A percentile compares a stretch with the other conserved stretches of the same genome.
Conservation (phyloP, 2,329 filamentous ascomycete species). For the Aspergillus udagawae region DNA sequence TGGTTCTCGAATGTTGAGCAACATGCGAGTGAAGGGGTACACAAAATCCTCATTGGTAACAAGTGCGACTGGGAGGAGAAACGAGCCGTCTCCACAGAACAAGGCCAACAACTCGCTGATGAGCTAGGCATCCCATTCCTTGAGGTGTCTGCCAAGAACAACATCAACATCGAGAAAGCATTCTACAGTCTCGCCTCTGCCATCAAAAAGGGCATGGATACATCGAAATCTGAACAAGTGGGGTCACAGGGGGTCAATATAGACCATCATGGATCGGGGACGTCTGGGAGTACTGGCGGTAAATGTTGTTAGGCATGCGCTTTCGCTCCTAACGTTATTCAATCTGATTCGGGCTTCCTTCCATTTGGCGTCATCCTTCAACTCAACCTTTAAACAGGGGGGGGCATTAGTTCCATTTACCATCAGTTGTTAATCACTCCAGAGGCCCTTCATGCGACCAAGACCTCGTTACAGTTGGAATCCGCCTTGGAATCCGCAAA, state of each 20-base stretch:
- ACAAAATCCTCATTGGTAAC: constrained; percentile 99
- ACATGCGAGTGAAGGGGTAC: constrained; percentile 96
- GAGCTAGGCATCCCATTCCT: constrained; percentile 97
- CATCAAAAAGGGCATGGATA: constrained; percentile 99
- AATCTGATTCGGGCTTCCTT: not conserved
- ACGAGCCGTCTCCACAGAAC: constrained; percentile 86
- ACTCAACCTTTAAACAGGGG: constrained; percentile 3
- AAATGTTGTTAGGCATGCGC: constrained; percentile 67
- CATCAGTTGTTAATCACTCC: not conserved
- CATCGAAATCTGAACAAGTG: constrained; percentile 69
- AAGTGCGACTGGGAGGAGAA: constrained; percentile 99
- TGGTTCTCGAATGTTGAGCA: constrained; percentile 99
- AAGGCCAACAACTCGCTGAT: constrained; percentile 87
- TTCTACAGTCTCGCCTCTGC: constrained; percentile 93
- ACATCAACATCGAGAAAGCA: constrained; percentile 99
- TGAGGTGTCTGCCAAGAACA: constrained; percentile 97
- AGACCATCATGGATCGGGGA: constrained; percentile 54
- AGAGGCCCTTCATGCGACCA: not conserved
- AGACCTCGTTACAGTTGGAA: constrained; percentile 1
- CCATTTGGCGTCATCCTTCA: constrained; percentile 3
- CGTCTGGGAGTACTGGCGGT: constrained; percentile 51
- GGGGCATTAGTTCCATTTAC: not conserved
- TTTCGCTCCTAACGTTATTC: constrained; percentile 6
- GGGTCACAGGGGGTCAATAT: constrained; percentile 63
- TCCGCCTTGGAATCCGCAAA: not conserved